Evolutionary conservation across 2,329 filamentous ascomycete species (phyloP), one percentile per base, ranked within the genome.

Genomic region (Aspergillus pseudonomiae): DNA sequence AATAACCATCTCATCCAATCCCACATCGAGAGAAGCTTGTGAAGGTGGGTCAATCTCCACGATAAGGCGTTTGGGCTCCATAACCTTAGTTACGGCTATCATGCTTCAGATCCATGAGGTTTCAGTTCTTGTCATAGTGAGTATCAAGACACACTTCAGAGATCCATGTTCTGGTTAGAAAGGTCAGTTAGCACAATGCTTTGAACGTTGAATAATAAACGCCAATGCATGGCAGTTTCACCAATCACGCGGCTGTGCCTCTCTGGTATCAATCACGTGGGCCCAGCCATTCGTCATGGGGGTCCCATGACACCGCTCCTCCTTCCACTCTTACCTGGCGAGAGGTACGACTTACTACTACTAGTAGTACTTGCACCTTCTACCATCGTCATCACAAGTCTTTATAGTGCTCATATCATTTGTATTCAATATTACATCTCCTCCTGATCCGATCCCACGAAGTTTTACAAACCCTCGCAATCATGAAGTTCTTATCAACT

Each of bases 401-500:
- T 16, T 30, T 12, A n/a, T 32, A 7, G 19, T 16, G 16, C 45
- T 30, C 16, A 32, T n/a, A n/a, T n/a, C 19, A 41, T 41, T 3
- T 59, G 7, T 46, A n/a, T 36, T 41, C 14, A 11, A 1, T 60
- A n/a, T 36, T 14, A n/a, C 19, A 9, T 30, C 4, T 30, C 19
- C 7, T 6, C 41, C 52, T 21, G 24, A n/a, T 30, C 21, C 4
- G 14, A 28, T n/a, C 45, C 24, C 6, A 34, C n/a, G 11, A 28
- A 16, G 16, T 19, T 55, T 43, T 9, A 28, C 19, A 12, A 62
- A n/a, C 12, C 28, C 24, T 39, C 24, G 45, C 58, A 28, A 74
- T 59, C 63, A 82, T 82, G 81, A 82, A 79, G 75, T 66, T 81
- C 72, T 69, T 76, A 72, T 74, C 74, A 63, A 67, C 70, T 48